These are phyloP conservation scores for Lachnellula arida DNA, from an alignment of 2,329 filamentous ascomycete species.

Conservation along the genomic window DNA sequence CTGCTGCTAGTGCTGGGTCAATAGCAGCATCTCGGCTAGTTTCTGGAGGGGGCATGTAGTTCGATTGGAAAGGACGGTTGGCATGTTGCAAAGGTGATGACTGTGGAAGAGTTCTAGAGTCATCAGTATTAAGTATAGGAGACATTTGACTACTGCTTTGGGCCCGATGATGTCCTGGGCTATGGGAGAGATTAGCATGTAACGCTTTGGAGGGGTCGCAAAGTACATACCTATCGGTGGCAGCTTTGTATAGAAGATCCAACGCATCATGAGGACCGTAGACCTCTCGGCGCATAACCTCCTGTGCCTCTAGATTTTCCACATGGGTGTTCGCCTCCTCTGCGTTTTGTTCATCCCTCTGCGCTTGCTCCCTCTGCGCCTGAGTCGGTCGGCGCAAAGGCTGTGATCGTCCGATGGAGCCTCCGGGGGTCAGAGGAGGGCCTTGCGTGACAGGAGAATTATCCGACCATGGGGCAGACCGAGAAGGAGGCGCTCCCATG, in stretches of 20 bases:
- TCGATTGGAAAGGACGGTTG: conserved; percentile 18
- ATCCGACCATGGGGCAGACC: conserved; percentile 34
- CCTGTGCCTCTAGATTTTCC: conserved; percentile 60
- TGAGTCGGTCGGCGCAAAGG: conserved; percentile 60
- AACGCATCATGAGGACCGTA: conserved; percentile 91
- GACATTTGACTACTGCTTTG: conserved; percentile 25
- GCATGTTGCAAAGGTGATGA: conserved; percentile 17
- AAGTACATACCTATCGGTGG: conserved; percentile 48
- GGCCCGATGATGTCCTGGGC: conserved; percentile 32
- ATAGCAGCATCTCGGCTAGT: conserved; percentile 22
- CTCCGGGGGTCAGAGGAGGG: conserved; percentile 59
- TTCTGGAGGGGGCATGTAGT: conserved; percentile 19
- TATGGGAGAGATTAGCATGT: conserved; percentile 40
- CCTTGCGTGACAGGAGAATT: conserved; percentile 22
- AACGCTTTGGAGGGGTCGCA: conserved; percentile 43
- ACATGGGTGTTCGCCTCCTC: conserved; percentile 57
- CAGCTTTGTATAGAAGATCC: conserved; percentile 86
- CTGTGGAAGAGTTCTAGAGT: conserved; percentile 12
- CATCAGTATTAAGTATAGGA: conserved; percentile 18
- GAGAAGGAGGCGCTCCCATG: conserved; percentile 31
- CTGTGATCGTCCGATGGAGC: conserved; percentile 59
- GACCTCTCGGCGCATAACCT: conserved; percentile 65
- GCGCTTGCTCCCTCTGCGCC: conserved; percentile 30
- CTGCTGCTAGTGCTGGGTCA: conserved; percentile 26
- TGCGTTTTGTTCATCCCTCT: conserved; percentile 30